A percentile compares a stretch with the other conserved stretches of the same genome.
These are phyloP conservation scores for Serendipita sp. DNA, from an alignment of 768 basidiomycete species.

Conservation along the genomic window DNA sequence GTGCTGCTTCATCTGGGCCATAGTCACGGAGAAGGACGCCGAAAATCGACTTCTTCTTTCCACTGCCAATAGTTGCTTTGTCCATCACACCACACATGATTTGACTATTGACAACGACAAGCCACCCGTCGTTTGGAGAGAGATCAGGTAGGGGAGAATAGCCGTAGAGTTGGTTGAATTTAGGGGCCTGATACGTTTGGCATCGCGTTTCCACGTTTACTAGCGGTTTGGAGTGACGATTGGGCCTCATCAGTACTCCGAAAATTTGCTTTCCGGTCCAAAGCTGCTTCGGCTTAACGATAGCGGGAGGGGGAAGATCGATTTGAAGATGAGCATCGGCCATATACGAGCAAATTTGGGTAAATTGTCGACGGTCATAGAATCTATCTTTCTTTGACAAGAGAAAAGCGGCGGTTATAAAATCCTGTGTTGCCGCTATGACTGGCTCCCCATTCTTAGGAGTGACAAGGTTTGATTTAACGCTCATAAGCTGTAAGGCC, in stretches of 20 bases:
- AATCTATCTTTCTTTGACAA: slow-evolving; percentile 86
- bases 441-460: slow-evolving; percentile 98
- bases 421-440: slow-evolving; percentile 98
- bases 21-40: slow-evolving; percentile 96
- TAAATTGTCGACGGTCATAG: slow-evolving; percentile 86
- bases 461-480: slow-evolving; percentile 93
- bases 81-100: slow-evolving; percentile 99
- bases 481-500: slow-evolving; percentile 91
- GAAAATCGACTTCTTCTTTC: slow-evolving; percentile 99
- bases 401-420: slow-evolving; percentile 96
- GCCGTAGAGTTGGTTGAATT: slow-evolving; percentile 35
- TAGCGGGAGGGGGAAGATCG: slow-evolving; percentile 87
- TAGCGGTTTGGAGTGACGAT: slow-evolving; percentile 59
- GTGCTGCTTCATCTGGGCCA: slow-evolving; percentile 83
- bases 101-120: slow-evolving; percentile 93
- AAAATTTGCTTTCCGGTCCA: slow-evolving; percentile 99
- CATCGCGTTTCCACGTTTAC: slow-evolving; percentile 97
- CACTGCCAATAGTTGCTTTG: slow-evolving; percentile 92
- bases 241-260: slow-evolving; percentile 91
- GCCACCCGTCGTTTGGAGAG: slow-evolving; percentile 93
- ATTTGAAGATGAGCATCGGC: slow-evolving; percentile 83
- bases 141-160: slow-evolving; percentile 58
- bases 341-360: slow-evolving; percentile 90
- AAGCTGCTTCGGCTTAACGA: slow-evolving; percentile 79
- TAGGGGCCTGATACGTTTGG: slow-evolving; percentile 70